These are phyloP conservation scores for Ustilago crameri DNA, from an alignment of 1,284 basidiomycete species.

Conservation along the genomic window DNA sequence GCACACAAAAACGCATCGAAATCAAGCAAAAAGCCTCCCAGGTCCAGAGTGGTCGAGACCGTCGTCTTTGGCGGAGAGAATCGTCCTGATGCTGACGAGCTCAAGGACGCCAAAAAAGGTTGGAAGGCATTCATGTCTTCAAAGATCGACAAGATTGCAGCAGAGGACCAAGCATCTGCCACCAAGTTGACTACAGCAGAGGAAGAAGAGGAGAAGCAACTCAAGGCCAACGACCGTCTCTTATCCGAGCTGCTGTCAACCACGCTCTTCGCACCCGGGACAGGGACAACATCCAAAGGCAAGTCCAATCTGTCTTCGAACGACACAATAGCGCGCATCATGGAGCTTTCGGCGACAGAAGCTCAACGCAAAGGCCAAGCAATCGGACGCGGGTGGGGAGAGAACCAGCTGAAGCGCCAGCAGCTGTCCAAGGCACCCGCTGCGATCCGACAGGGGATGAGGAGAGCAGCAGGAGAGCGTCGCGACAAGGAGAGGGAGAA, in stretches of 20 bases:
- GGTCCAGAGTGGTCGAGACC: slow-evolving; percentile 28
- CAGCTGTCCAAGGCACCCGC: slow-evolving; percentile 60
- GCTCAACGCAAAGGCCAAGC: slow-evolving; percentile 44
- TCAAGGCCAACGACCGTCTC: slow-evolving; percentile 61
- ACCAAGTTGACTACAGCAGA: slow-evolving; percentile 30
- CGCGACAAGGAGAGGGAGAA: slow-evolving; percentile 61
- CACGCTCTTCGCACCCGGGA: slow-evolving; percentile 64
- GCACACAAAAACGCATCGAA: neutral
- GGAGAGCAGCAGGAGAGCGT: slow-evolving; percentile 55
- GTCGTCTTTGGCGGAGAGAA: slow-evolving; percentile 40
- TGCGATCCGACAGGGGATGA: slow-evolving; percentile 56
- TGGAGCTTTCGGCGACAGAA: slow-evolving; percentile 55
- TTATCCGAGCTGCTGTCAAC: slow-evolving; percentile 63
- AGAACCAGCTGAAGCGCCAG: slow-evolving; percentile 50
- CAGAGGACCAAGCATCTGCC: slow-evolving; percentile 16
- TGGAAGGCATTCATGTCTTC: slow-evolving; percentile 57
- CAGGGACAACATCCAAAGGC: slow-evolving; percentile 34
- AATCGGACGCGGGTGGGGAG: slow-evolving; percentile 59
- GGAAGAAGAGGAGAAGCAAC: slow-evolving; percentile 57
- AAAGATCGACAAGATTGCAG: slow-evolving; percentile 48
- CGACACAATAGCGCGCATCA: slow-evolving; percentile 59
- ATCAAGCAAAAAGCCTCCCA: slow-evolving; percentile 19
- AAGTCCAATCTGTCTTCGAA: slow-evolving; percentile 57
- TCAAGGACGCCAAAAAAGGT: slow-evolving; percentile 35
- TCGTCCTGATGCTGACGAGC: slow-evolving; percentile 26